Evolutionary conservation across 352 stramenopile species (phyloP).

Genomic region (Globisporangium megalacanthum): DNA sequence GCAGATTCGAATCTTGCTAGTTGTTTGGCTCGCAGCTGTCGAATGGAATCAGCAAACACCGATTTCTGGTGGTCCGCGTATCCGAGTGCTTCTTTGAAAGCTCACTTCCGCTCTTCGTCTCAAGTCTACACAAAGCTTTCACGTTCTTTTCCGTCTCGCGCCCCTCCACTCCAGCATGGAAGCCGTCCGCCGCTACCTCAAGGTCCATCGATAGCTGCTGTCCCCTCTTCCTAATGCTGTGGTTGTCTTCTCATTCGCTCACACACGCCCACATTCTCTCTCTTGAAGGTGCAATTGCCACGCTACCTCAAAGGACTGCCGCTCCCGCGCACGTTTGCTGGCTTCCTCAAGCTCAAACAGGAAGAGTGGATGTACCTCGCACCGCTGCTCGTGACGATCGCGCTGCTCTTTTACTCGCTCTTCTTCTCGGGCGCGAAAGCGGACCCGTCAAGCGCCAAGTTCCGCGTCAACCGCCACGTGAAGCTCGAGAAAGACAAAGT

Average conservation of each 20-base stretch:
- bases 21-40: too few relatives aligned
- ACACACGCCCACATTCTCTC: not conserved
- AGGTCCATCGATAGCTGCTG: conserved; percentile 22
- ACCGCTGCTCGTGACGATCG: conserved; percentile 74
- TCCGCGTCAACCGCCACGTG: conserved; percentile 62
- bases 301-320: conserved; percentile 81
- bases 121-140: not conserved
- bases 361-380: conserved; percentile 82
- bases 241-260: too few relatives aligned
- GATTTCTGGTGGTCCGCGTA: too few relatives aligned
- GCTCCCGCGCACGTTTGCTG: conserved; percentile 74
- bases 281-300: conserved; percentile 49
- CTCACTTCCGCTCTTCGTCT: not conserved
- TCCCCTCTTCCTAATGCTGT: not conserved
- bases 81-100: not conserved
- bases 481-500: conserved; percentile 82
- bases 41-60: too few relatives aligned
- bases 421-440: conserved; percentile 44
- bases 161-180: conserved; percentile 37
- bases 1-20: too few relatives aligned
- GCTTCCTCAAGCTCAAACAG: conserved; percentile 82
- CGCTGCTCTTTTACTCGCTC: conserved; percentile 63
- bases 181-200: conserved; percentile 76
- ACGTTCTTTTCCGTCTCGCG: not conserved
- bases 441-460: conserved; percentile 34